phyloP scores from a whole-genome alignment of 345 rosid species.

The Camelina sativa region DNA sequence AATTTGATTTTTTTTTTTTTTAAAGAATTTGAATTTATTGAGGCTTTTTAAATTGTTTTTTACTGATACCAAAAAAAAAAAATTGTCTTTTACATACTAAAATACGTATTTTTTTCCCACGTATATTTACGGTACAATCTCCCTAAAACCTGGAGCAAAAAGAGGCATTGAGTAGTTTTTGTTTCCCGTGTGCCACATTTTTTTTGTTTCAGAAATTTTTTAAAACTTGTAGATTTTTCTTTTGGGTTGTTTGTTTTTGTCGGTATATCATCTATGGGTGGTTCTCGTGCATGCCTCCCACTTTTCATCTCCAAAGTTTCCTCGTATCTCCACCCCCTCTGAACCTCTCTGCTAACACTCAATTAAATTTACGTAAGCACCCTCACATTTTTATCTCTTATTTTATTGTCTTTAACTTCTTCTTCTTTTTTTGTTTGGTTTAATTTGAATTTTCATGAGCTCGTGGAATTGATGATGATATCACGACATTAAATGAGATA shows the following conservation, averaged over 20 bases:
- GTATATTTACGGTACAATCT: slow-evolving; percentile 23
- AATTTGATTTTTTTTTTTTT: too few relatives aligned
- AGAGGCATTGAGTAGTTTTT: slow-evolving; percentile 25
- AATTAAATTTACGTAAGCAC: slow-evolving; percentile 5
- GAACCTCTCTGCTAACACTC: slow-evolving; percentile 8
- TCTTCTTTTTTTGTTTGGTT: not conserved
- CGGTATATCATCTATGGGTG: slow-evolving; percentile 42
- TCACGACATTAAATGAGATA: slow-evolving; percentile 19
- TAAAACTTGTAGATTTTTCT: not conserved
- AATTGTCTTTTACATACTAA: not conserved
- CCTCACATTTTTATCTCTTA: slow-evolving; percentile 13
- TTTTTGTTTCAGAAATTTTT: not conserved
- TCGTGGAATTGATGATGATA: not conserved
- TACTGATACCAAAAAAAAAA: not conserved
- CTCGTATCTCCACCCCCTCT: slow-evolving; percentile 41
- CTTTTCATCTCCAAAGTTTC: slow-evolving; percentile 47
- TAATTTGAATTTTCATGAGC: not conserved
- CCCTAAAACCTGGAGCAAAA: slow-evolving; percentile 36
- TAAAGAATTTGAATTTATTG: too few relatives aligned
- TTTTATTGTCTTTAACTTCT: not conserved
- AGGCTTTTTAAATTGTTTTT: not conserved
- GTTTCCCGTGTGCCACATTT: slow-evolving; percentile 24
- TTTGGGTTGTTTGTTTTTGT: slow-evolving; percentile 15
- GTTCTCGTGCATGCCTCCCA: slow-evolving; percentile 52
- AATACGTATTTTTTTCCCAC: slow-evolving; percentile 8